phyloP scores from a whole-genome alignment of 257 asterid species.

The Jasminum sambac region DNA sequence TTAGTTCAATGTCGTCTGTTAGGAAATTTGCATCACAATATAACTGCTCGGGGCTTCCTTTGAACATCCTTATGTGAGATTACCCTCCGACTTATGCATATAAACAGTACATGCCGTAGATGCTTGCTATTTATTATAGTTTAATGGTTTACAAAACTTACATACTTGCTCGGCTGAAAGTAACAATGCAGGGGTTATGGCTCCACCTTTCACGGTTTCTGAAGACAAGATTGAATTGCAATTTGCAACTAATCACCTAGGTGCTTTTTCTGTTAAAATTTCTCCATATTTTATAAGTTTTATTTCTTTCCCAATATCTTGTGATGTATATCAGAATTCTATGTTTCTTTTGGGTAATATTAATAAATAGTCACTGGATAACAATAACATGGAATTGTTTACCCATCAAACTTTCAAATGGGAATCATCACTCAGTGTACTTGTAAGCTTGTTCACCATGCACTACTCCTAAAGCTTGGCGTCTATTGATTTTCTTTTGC shows the following conservation, averaged over 20 bases:
- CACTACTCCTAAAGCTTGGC: too few species aligned
- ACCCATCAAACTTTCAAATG: too few species aligned
- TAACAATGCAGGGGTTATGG: constrained; percentile 84
- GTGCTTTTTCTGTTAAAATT: constrained; percentile 27
- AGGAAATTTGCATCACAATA: constrained; percentile 57
- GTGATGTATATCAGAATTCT: background rate
- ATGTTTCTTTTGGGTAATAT: background rate
- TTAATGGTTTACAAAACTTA: constrained; percentile 14
- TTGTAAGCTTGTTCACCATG: too few species aligned
- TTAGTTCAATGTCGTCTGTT: constrained; percentile 50
- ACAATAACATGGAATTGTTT: too few species aligned
- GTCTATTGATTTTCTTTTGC: too few species aligned
- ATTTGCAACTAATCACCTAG: constrained; percentile 77
- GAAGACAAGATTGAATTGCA: constrained; percentile 72
- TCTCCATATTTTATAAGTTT: background rate
- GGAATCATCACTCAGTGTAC: too few species aligned
- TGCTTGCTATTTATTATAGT: background rate
- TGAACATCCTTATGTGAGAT: constrained; percentile 63
- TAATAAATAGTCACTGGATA: too few species aligned
- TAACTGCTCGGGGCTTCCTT: constrained; percentile 41
- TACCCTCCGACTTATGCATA: background rate
- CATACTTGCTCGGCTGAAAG: constrained; percentile 32
- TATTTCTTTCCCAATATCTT: too few species aligned
- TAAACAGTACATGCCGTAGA: background rate
- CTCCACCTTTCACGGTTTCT: constrained; percentile 56